Evolutionary conservation across 345 rosid species (phyloP).

Genomic region (Eutrema japonicum): DNA sequence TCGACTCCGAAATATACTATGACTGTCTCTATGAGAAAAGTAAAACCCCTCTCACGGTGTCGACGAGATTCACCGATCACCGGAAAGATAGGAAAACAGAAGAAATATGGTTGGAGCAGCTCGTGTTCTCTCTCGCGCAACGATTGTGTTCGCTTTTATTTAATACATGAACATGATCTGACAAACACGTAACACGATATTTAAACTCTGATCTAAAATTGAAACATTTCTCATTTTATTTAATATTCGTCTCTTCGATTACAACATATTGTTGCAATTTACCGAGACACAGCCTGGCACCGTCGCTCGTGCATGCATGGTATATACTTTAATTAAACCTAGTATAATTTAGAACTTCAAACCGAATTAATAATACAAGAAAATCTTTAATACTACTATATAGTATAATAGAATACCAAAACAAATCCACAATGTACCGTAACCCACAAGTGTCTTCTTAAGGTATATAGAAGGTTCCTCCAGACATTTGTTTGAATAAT

Average conservation of each 20-base stretch:
- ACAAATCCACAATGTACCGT: slow-evolving; percentile 31
- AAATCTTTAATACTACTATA: neutral
- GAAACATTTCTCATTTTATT: slow-evolving; percentile 2
- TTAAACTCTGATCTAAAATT: slow-evolving; percentile 8
- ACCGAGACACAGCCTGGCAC: slow-evolving; percentile 42
- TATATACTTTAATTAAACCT: neutral
- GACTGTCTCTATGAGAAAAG: no score
- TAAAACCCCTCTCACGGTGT: no score
- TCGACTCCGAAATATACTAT: no score
- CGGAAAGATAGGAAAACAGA: no score
- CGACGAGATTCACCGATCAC: no score
- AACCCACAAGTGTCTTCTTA: slow-evolving; percentile 37
- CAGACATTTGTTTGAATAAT: slow-evolving; percentile 18
- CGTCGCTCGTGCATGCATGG: slow-evolving; percentile 44
- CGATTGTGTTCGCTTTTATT: neutral
- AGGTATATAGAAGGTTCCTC: slow-evolving; percentile 38
- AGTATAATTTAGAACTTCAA: neutral
- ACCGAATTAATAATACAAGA: neutral
- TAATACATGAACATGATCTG: slow-evolving; percentile 1
- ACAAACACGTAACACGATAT: slow-evolving; percentile 15
- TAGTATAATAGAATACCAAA: slow-evolving; percentile 5
- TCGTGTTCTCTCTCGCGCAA: no score
- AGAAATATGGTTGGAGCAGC: no score
- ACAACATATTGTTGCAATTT: slow-evolving; percentile 20
- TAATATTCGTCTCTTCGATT: slow-evolving; percentile 5